Evolutionary conservation across 129 eudicot species (phyloP).

Genomic region (Artemisia annua): DNA sequence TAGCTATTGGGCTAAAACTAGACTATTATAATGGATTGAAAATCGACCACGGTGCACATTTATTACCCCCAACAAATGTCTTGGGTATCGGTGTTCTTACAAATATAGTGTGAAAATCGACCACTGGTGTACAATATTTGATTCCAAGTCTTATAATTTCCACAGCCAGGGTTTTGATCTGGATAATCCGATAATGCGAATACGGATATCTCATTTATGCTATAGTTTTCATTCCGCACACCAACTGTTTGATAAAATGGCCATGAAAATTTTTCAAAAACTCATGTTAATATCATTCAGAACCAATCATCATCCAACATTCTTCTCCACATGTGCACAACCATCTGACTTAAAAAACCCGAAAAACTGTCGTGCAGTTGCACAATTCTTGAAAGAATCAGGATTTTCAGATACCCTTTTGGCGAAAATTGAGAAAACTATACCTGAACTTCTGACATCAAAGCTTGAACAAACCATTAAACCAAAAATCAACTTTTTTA

Average conservation of each 20-base stretch:
- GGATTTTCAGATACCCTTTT: constrained; percentile 7
- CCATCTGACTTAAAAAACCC: not conserved
- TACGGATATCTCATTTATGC: not conserved
- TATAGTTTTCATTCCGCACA: not conserved
- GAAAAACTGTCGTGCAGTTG: not conserved
- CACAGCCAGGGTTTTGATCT: no score
- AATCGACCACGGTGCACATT: no score
- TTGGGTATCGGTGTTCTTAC: no score
- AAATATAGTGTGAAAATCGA: no score
- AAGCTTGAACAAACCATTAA: no score
- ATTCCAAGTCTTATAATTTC: no score
- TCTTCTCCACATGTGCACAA: not conserved
- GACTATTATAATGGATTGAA: no score
- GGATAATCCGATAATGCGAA: not conserved
- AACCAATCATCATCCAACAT: no score
- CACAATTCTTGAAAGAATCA: not conserved
- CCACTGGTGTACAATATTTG: no score
- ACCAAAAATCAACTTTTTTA: constrained; percentile 3
- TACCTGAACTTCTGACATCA: not conserved
- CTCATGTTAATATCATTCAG: no score
- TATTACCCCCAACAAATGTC: no score
- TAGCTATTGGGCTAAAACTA: no score
- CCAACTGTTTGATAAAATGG: constrained; percentile 4
- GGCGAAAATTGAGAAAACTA: not conserved
- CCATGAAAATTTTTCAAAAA: not conserved